phyloP scores from a whole-genome alignment of 2,329 filamentous ascomycete genomes.

The Nothophoma quercina region DNA sequence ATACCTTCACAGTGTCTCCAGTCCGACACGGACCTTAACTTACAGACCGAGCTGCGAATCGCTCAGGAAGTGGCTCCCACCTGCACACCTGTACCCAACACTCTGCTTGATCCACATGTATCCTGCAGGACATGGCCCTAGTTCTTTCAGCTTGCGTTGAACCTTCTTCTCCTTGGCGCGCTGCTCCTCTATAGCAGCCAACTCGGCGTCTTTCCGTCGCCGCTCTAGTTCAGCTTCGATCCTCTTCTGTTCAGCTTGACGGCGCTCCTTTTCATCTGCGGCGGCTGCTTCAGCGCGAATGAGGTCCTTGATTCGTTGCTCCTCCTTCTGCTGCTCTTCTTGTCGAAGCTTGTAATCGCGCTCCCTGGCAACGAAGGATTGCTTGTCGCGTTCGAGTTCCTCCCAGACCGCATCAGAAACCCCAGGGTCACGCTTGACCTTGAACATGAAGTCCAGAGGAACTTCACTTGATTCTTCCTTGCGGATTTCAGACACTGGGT shows the following conservation, averaged over 20 bases:
- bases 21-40: no score
- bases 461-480: constrained; percentile 12
- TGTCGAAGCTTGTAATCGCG: constrained; percentile 49
- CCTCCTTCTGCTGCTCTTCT: constrained; percentile 31
- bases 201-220: constrained; percentile 36
- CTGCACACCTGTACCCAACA: constrained; percentile 68
- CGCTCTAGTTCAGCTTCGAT: constrained; percentile 30
- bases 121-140: constrained; percentile 66
- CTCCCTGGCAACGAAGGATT: constrained; percentile 41
- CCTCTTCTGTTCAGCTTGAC: constrained; percentile 25
- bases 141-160: constrained; percentile 58
- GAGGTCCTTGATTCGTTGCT: constrained; percentile 31
- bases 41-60: no score
- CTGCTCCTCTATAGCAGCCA: constrained; percentile 51
- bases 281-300: constrained; percentile 41
- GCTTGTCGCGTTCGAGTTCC: constrained; percentile 63
- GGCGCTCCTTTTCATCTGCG: constrained; percentile 34
- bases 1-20: no score
- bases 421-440: constrained; percentile 59
- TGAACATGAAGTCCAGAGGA: constrained; percentile 22
- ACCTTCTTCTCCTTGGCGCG: constrained; percentile 50
- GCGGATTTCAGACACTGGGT: background rate
- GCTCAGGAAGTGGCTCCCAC: constrained; percentile 68
- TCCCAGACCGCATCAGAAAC: constrained; percentile 69
- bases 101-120: constrained; percentile 68